Base-by-base conservation (phyloP, 345 rosid species). In the Xanthoceras sorbifolium region DNA sequence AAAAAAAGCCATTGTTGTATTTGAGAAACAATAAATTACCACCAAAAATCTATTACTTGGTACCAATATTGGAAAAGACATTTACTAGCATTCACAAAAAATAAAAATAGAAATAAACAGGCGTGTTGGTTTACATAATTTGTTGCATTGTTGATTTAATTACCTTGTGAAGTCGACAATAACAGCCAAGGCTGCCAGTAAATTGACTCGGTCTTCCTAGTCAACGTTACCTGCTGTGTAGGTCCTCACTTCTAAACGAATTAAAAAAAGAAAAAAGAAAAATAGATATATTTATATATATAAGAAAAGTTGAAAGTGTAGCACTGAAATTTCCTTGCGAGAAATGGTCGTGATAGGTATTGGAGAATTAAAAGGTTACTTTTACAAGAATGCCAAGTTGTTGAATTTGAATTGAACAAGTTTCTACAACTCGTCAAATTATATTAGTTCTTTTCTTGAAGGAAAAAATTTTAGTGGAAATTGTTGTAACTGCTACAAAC, bases 301-400 rank as follows among this genome's bases (percentile, higher is more conserved):
- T 15, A 28, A 29, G 59, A 44, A 28, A 20, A 62, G 60, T 40
- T 8, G 26, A 11, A 38, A 1, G 22, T 25, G 52, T 72, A 9
- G 17, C 5, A 9, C 10, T 34, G 32, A 50, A 32, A 22, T n/a
- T 32, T 54, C 0, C 64, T 1, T 31, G 9, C 12, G 44, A 22
- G 62, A 71, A 55, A 71, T 34, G 50, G 74, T 71, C 74, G 7
- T 57, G 26, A 5, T 34, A 52, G 59, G 32, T 34, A 12, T 17
- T 9, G 23, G 31, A 14, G 15, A 54, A 5, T n/a, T 4, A 22
- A 22, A 3, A 0, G 22, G 40, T 20, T 25, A 26, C 0, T 4
- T 3, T 14, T 0, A 7, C n/a, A 28, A 17, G 60, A 38, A 38
- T 5, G 3, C 3, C 14, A 2, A 17, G 23, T 29, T 5, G 20